These are phyloP conservation scores for Comarum palustre DNA, from an alignment of 306 rosid species.

Conservation along the genomic window DNA sequence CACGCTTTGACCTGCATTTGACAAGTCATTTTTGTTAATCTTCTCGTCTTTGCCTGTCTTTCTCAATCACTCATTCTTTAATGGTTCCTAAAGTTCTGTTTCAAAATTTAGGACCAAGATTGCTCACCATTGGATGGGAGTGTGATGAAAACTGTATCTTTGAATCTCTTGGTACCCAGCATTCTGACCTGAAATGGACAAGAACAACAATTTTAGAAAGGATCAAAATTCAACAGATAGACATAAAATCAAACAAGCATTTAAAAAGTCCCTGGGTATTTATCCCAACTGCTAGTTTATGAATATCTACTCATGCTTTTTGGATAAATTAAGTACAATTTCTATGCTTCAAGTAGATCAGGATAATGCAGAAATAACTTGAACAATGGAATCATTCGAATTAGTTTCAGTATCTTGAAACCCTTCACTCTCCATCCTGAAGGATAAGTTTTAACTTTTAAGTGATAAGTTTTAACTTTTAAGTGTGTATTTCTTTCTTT, in stretches of 20 bases:
- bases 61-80: conserved; percentile 2
- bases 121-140: conserved; percentile 74
- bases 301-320: neutral
- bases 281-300: neutral
- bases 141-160: conserved; percentile 59
- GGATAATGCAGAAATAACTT: neutral
- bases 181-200: conserved; percentile 51
- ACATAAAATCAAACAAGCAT: neutral
- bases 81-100: conserved; percentile 8
- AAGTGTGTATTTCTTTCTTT: neutral
- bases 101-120: conserved; percentile 22
- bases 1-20: conserved; percentile 68
- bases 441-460: neutral
- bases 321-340: neutral
- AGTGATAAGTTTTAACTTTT: neutral
- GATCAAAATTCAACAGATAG: neutral
- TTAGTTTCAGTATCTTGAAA: neutral
- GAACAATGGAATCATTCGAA: neutral
- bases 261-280: neutral
- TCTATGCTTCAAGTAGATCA: neutral
- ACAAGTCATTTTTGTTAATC: conserved; percentile 19
- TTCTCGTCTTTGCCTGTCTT: neutral
- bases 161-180: conserved; percentile 50
- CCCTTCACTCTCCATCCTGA: neutral
- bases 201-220: neutral